These are phyloP conservation scores for Pyracantha coccinea DNA, from an alignment of 331 rosid genomes.

Conservation along the genomic window DNA sequence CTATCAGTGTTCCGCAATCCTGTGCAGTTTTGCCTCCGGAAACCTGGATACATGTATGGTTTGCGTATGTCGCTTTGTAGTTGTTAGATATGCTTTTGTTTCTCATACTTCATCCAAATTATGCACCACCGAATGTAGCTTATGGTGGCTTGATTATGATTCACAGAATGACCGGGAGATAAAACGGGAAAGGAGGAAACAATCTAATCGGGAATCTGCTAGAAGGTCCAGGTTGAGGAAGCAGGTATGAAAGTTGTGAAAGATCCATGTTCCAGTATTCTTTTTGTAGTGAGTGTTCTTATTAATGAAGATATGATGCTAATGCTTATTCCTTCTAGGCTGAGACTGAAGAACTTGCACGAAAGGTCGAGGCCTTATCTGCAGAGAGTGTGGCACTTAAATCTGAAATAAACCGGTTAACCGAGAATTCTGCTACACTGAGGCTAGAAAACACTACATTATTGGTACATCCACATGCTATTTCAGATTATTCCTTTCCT, in stretches of 20 bases:
- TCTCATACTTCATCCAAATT: background rate
- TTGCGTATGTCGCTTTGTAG: background rate
- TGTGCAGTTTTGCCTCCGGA: slow-evolving; percentile 60
- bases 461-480: slow-evolving; percentile 33
- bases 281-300: background rate
- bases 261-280: background rate
- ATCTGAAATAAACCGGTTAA: slow-evolving; percentile 52
- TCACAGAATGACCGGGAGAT: slow-evolving; percentile 74
- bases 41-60: slow-evolving; percentile 58
- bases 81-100: background rate
- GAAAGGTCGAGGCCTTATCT: slow-evolving; percentile 51
- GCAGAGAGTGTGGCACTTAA: slow-evolving; percentile 54
- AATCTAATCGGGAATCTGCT: slow-evolving; percentile 96
- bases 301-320: background rate
- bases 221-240: slow-evolving; percentile 96
- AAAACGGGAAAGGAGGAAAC: slow-evolving; percentile 93
- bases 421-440: slow-evolving; percentile 58
- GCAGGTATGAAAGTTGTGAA: slow-evolving; percentile 49
- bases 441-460: slow-evolving; percentile 65
- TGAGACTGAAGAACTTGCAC: slow-evolving; percentile 71
- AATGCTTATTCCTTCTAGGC: slow-evolving; percentile 42
- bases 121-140: background rate
- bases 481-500: background rate
- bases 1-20: slow-evolving; percentile 31
- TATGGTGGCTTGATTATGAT: background rate